These are phyloP conservation scores for Emergomyces africanus DNA, from an alignment of 2,329 filamentous ascomycete species.

Conservation along the genomic window DNA sequence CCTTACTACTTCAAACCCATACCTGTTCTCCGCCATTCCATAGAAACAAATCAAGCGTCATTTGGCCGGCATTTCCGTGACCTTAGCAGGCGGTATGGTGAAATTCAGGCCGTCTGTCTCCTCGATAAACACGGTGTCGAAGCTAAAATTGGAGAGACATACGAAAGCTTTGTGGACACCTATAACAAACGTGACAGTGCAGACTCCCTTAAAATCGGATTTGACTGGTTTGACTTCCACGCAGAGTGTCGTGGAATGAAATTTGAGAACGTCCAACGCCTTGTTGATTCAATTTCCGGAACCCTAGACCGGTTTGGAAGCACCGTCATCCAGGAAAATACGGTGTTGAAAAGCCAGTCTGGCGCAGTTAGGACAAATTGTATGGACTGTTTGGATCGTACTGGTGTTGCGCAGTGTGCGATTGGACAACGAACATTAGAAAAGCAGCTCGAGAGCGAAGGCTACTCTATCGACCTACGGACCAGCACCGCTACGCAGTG, in stretches of 20 bases:
- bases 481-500: constrained; percentile 68
- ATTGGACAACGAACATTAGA: constrained; percentile 76
- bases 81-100: constrained; percentile 57
- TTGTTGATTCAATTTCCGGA: constrained; percentile 57
- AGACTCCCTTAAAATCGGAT: constrained; percentile 44
- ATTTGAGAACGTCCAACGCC: constrained; percentile 80
- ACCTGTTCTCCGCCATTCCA: constrained; percentile 68
- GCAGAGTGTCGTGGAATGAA: constrained; percentile 88
- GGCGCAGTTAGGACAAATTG: constrained; percentile 90
- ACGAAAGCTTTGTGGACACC: constrained; percentile 52
- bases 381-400: constrained; percentile 96
- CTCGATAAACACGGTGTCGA: constrained; percentile 84
- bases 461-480: constrained; percentile 62
- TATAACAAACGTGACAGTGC: constrained; percentile 52
- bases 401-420: constrained; percentile 90
- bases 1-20: constrained; percentile 87
- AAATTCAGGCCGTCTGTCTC: constrained; percentile 66
- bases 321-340: constrained; percentile 44
- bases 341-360: constrained; percentile 41
- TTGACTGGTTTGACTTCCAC: constrained; percentile 98
- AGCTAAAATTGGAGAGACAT: constrained; percentile 63
- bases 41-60: constrained; percentile 63
- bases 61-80: constrained; percentile 68
- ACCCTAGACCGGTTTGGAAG: constrained; percentile 61
- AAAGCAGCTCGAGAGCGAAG: constrained; percentile 60